Evolutionary conservation across 2,329 filamentous ascomycete genomes (phyloP).

Genomic region (Pseudogymnoascus sp.): DNA sequence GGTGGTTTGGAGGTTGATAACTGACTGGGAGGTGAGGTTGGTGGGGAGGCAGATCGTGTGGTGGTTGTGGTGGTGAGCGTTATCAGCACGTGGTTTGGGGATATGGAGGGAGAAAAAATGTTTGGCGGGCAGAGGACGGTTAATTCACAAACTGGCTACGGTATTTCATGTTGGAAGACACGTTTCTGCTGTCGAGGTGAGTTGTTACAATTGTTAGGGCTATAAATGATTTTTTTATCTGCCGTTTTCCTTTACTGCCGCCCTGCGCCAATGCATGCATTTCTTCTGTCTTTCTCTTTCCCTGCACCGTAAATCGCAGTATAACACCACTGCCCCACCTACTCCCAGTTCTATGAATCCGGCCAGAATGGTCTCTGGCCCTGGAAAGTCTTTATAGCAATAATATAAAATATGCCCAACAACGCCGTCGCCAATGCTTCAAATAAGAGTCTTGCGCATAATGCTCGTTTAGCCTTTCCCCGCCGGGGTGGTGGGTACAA

Average conservation of each 20-base stretch:
- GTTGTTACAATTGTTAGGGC: conserved; percentile 2
- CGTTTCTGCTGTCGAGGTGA: background rate
- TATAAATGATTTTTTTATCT: conserved; percentile 4
- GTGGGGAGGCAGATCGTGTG: background rate
- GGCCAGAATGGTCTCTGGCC: background rate
- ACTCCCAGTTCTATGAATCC: conserved; percentile 1
- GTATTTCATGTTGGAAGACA: background rate
- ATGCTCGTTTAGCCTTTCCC: background rate
- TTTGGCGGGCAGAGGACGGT: background rate
- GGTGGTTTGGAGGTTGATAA: background rate
- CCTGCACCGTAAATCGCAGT: background rate
- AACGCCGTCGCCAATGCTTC: conserved; percentile 1
- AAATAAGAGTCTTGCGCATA: background rate
- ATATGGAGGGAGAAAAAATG: background rate
- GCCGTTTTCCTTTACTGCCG: background rate
- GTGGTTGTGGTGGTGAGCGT: background rate
- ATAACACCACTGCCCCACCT: background rate
- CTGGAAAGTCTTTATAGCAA: background rate
- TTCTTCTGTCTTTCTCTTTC: background rate
- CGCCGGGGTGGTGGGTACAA: background rate
- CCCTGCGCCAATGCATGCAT: background rate
- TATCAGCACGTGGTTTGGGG: conserved; percentile 3
- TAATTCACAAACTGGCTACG: background rate
- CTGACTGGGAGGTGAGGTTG: background rate
- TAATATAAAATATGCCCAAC: background rate